Percentiles rank a stretch among this genome's conserved stretches.
These are phyloP conservation scores for Amphicarpaea edgeworthii DNA, from an alignment of 306 rosid species.

Conservation along the genomic window DNA sequence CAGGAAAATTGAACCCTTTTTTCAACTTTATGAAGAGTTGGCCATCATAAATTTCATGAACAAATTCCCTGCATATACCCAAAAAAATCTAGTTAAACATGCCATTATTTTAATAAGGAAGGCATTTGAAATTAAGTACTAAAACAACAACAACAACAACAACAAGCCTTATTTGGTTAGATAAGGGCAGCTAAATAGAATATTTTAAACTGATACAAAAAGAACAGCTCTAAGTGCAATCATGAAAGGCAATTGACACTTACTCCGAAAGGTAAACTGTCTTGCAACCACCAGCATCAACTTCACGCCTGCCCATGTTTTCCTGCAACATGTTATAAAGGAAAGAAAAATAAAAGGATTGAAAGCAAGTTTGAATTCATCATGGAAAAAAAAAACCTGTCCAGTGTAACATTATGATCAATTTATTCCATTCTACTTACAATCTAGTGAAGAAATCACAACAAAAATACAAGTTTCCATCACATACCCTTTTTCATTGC, in stretches of 20 bases:
- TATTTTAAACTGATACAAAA: slow-evolving; percentile 9
- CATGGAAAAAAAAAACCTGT: neutral
- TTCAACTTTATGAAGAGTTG: slow-evolving; percentile 78
- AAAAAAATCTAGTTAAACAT: slow-evolving; percentile 27
- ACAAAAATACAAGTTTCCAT: neutral
- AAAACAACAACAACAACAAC: neutral
- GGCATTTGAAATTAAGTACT: neutral
- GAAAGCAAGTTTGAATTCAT: slow-evolving; percentile 8
- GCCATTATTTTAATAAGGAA: slow-evolving; percentile 28
- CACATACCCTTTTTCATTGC: neutral
- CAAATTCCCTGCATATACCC: slow-evolving; percentile 68
- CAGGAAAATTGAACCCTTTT: slow-evolving; percentile 81
- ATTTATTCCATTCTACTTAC: slow-evolving; percentile 8
- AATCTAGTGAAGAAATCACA: slow-evolving; percentile 19
- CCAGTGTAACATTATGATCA: slow-evolving; percentile 18
- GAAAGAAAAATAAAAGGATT: slow-evolving; percentile 27
- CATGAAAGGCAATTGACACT: slow-evolving; percentile 41
- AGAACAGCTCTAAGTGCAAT: slow-evolving; percentile 2
- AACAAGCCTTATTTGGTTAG: slow-evolving; percentile 4
- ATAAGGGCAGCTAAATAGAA: neutral
- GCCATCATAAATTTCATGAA: slow-evolving; percentile 87
- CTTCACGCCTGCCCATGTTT: slow-evolving; percentile 73
- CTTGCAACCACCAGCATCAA: slow-evolving; percentile 85
- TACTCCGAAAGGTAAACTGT: slow-evolving; percentile 87
- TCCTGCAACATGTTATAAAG: slow-evolving; percentile 56